Evolutionary conservation across 768 basidiomycete genomes (phyloP).

Genomic region (Suillus bovinus): DNA sequence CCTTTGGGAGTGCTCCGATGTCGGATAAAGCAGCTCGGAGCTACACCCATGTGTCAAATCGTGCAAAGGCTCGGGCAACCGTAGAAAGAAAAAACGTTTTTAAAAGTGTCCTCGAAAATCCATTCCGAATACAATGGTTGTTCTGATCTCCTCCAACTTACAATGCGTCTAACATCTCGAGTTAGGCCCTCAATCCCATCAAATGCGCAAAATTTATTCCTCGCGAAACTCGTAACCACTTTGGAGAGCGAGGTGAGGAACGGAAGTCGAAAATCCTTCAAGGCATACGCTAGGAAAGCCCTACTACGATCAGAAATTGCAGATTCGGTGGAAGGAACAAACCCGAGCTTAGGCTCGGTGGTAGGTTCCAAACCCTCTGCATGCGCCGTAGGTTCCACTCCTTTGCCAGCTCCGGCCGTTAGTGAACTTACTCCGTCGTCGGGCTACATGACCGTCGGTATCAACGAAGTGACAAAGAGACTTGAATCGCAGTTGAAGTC

Average conservation of each 20-base stretch:
- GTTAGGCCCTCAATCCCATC: slow-evolving; percentile 50
- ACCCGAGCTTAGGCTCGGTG: background rate
- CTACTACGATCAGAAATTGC: background rate
- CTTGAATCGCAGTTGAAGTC: slow-evolving; percentile 55
- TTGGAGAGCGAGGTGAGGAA: slow-evolving; percentile 41
- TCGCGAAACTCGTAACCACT: slow-evolving; percentile 50
- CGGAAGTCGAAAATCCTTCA: background rate
- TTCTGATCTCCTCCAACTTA: slow-evolving; percentile 10
- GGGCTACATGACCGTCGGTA: slow-evolving; percentile 58
- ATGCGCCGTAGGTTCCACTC: background rate
- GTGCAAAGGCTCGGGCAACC: slow-evolving; percentile 46
- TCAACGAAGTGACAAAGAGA: slow-evolving; percentile 68
- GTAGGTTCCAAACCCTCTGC: background rate
- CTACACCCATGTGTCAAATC: slow-evolving; percentile 62
- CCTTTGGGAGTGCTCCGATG: slow-evolving; percentile 38
- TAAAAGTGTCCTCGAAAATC: slow-evolving; percentile 51
- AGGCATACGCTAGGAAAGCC: background rate
- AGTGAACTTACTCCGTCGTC: slow-evolving; percentile 20
- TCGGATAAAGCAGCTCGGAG: slow-evolving; percentile 49
- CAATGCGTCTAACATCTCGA: slow-evolving; percentile 5
- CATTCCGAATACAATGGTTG: slow-evolving; percentile 50
- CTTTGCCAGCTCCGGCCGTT: background rate
- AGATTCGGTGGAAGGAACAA: background rate
- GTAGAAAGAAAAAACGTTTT: slow-evolving; percentile 63
- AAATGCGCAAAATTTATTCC: slow-evolving; percentile 58